Evolutionary conservation across 2,329 filamentous ascomycete genomes (phyloP).

Genomic region (Hypoxylon sp.): DNA sequence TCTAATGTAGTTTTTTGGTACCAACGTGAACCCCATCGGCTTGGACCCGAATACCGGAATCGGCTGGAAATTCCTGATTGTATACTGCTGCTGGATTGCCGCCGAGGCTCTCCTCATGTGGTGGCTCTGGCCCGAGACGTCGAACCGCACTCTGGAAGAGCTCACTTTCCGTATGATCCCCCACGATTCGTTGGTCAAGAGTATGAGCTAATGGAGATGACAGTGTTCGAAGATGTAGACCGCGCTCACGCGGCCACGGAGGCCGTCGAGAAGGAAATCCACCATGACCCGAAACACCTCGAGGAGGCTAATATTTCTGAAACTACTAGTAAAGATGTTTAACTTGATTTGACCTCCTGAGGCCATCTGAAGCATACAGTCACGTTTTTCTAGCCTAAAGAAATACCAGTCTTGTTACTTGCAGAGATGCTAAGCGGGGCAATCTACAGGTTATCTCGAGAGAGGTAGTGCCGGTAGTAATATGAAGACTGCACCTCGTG

Average conservation of each 20-base stretch:
- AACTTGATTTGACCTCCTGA: not conserved
- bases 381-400: too few relatives aligned
- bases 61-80: slow-evolving; percentile 49
- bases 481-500: too few relatives aligned
- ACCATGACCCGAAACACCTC: slow-evolving; percentile 41
- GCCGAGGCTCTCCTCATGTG: slow-evolving; percentile 66
- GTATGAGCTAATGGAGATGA: slow-evolving; percentile 27
- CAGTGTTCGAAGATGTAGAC: slow-evolving; percentile 50
- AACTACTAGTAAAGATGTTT: slow-evolving; percentile 42
- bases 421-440: too few relatives aligned
- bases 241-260: slow-evolving; percentile 43
- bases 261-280: slow-evolving; percentile 50
- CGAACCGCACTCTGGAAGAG: slow-evolving; percentile 80
- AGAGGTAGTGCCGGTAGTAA: too few relatives aligned
- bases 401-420: too few relatives aligned
- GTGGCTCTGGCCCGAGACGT: slow-evolving; percentile 84
- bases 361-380: not conserved
- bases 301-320: slow-evolving; percentile 43
- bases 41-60: slow-evolving; percentile 52
- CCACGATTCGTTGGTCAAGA: not conserved
- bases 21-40: slow-evolving; percentile 50
- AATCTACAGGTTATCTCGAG: too few relatives aligned
- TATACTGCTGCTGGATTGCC: slow-evolving; percentile 50
- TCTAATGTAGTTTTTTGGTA: slow-evolving; percentile 58
- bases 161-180: slow-evolving; percentile 48